Evolutionary conservation across 2,329 filamentous ascomycete genomes (phyloP), one percentile per base, ranked within the genome.

Genomic region (Tolypocladium amazonense): DNA sequence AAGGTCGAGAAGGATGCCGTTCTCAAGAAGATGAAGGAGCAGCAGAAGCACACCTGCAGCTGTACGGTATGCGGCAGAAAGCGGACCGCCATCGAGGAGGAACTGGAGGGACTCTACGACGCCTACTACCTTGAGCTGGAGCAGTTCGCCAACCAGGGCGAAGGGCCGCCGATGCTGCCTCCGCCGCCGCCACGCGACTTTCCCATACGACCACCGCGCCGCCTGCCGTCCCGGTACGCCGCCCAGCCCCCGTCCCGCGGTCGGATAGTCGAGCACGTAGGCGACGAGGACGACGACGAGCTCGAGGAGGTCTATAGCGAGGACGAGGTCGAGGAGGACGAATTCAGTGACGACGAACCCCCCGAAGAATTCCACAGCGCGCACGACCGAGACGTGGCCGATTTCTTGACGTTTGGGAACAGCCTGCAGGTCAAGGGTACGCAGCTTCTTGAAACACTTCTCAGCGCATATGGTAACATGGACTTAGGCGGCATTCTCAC

Each of bases 1-100:
- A 97, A 97, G 75, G 93, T 99, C 37, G 94, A 99, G 76, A 99
- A 99, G 77, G 93, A 99, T 75, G 93, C 94, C 9, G 94, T 99
- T 0, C 78, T 99, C 60, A 92, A 90, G 71, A 99, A 99, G 80
- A 99, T 99, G 94, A 99, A 99, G 80, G 94, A 99, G 75, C 94
- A 99, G 75, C 94, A 99, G 74, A 97, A 97, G 75, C 92, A 97
- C 73, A 97, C 93, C 2, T 99, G 94, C 79, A 97, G 92, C 73
- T 99, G 94, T 75, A 95, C 92, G 5, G 93, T 99, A 47, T 99
- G 94, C 73, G 94, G 94, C 58, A 85, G 94, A 65, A 99, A 99
- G 78, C 86, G 94, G 58, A 96, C 89, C 15, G 94, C 94, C 45
- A 99, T 99, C 66, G 94, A 99, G 75, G 94, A 99, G 76, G 94